These are phyloP conservation scores for Aulographum hederae DNA, from an alignment of 2,329 filamentous ascomycete species.

Conservation along the genomic window DNA sequence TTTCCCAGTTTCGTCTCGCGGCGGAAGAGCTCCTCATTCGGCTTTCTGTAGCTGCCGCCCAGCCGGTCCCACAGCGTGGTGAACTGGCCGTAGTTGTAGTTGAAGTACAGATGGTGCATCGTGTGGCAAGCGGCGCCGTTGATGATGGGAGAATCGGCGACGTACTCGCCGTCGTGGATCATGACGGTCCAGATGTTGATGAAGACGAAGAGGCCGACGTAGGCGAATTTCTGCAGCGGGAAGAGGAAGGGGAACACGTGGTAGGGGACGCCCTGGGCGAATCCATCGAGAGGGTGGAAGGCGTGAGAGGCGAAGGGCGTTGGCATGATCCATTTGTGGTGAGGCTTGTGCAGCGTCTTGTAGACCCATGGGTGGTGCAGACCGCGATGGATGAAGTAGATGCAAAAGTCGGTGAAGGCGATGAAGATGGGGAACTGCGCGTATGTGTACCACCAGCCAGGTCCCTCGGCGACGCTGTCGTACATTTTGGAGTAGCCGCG, in stretches of 20 bases:
- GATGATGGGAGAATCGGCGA: slow-evolving; percentile 75
- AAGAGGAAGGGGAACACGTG: slow-evolving; percentile 87
- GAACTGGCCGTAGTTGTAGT: slow-evolving; percentile 91
- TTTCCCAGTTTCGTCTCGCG: slow-evolving; percentile 73
- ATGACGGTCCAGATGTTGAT: slow-evolving; percentile 96
- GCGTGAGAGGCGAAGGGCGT: slow-evolving; percentile 84
- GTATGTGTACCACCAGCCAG: slow-evolving; percentile 59
- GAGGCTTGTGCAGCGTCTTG: slow-evolving; percentile 84
- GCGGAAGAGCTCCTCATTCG: slow-evolving; percentile 69
- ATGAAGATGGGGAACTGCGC: slow-evolving; percentile 79
- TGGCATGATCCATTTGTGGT: slow-evolving; percentile 99
- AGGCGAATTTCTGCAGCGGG: slow-evolving; percentile 79
- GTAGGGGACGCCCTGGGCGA: slow-evolving; percentile 74
- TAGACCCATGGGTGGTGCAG: slow-evolving; percentile 69
- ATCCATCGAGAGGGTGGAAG: slow-evolving; percentile 89
- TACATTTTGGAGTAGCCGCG: slow-evolving; percentile 77
- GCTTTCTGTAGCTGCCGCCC: slow-evolving; percentile 70
- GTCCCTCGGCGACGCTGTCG: slow-evolving; percentile 57
- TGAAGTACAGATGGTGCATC: slow-evolving; percentile 29
- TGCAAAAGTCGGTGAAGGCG: slow-evolving; percentile 71
- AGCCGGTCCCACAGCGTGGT: slow-evolving; percentile 83
- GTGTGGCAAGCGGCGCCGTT: slow-evolving; percentile 92
- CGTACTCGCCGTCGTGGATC: slow-evolving; percentile 91
- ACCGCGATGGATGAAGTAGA: slow-evolving; percentile 82
- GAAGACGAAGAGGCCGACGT: slow-evolving; percentile 70